phyloP scores from a whole-genome alignment of 192 early-diverging fungal species.

The Gamsiella multidivaricata region DNA sequence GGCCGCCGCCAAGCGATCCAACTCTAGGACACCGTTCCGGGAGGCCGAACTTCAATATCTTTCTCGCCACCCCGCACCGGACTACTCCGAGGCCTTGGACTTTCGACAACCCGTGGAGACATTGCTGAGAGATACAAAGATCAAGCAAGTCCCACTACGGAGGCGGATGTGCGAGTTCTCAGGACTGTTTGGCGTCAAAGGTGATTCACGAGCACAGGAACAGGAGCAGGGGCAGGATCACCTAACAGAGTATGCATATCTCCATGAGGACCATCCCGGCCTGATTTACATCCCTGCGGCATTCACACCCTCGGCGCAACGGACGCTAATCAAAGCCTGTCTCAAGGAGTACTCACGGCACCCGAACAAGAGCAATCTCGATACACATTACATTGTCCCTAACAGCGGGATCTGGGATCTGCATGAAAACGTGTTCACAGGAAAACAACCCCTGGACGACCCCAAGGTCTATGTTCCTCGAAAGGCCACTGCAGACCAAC shows the following conservation, averaged over 20 bases:
- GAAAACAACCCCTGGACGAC: slow-evolving; percentile 29
- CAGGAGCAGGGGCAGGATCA: not conserved
- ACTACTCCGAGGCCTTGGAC: slow-evolving; percentile 67
- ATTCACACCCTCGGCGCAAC: slow-evolving; percentile 79
- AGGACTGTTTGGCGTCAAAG: slow-evolving; percentile 39
- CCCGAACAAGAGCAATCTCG: slow-evolving; percentile 90
- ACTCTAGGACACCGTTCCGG: slow-evolving; percentile 76
- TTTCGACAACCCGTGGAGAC: slow-evolving; percentile 45
- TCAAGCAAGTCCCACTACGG: slow-evolving; percentile 17
- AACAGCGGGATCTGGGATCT: slow-evolving; percentile 69
- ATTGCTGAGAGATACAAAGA: slow-evolving; percentile 15
- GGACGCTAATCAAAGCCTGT: slow-evolving; percentile 74
- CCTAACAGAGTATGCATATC: slow-evolving; percentile 35
- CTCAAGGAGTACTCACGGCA: slow-evolving; percentile 78
- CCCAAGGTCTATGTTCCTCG: slow-evolving; percentile 36
- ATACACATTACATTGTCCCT: slow-evolving; percentile 85
- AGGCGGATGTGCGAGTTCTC: slow-evolving; percentile 34
- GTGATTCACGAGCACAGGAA: no score
- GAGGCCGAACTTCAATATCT: slow-evolving; percentile 73
- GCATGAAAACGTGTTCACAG: slow-evolving; percentile 52
- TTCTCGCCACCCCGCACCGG: slow-evolving; percentile 59
- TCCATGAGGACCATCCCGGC: slow-evolving; percentile 59
- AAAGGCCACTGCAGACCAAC: slow-evolving; percentile 24
- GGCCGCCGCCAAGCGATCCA: slow-evolving; percentile 20
- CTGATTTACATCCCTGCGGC: slow-evolving; percentile 84